Conservation (phyloP, 495 filamentous ascomycete genomes). For the Tuber borchii region DNA sequence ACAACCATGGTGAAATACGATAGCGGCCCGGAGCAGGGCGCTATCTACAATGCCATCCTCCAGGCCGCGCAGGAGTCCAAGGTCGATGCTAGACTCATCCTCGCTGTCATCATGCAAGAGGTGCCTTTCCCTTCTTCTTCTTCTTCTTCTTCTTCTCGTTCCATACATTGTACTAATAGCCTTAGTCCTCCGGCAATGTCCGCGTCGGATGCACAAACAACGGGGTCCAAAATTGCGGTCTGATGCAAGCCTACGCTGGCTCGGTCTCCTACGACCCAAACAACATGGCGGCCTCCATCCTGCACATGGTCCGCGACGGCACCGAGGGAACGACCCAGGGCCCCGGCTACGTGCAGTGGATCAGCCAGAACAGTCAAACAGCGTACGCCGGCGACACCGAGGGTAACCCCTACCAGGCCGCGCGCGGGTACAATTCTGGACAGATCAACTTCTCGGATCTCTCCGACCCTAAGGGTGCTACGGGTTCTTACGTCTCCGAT, state of each 20-base stretch:
- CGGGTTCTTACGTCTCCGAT: slow-evolving; percentile 44
- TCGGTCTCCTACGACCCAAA: slow-evolving; percentile 36
- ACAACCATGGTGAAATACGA: slow-evolving; percentile 16
- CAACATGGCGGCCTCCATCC: slow-evolving; percentile 33
- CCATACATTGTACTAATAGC: background rate
- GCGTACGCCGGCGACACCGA: slow-evolving; percentile 24
- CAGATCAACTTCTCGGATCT: slow-evolving; percentile 41
- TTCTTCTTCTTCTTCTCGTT: background rate
- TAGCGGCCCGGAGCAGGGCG: slow-evolving; percentile 36
- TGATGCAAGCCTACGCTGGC: slow-evolving; percentile 44
- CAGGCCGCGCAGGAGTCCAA: slow-evolving; percentile 34
- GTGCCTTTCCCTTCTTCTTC: slow-evolving; percentile 15
- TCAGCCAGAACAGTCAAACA: slow-evolving; percentile 27
- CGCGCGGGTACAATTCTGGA: slow-evolving; percentile 45
- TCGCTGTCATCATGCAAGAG: slow-evolving; percentile 46
- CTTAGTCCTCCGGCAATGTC: slow-evolving; percentile 41
- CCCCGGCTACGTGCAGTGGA: slow-evolving; percentile 42
- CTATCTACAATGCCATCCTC: slow-evolving; percentile 43
- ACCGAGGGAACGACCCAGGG: slow-evolving; percentile 42
- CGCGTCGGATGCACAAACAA: slow-evolving; percentile 34
- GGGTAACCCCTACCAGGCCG: slow-evolving; percentile 42
- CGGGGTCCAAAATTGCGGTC: slow-evolving; percentile 41
- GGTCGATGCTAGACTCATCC: slow-evolving; percentile 44
- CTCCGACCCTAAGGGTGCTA: slow-evolving; percentile 41
- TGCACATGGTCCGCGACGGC: slow-evolving; percentile 45